phyloP scores from a whole-genome alignment of 345 rosid genomes.

The Eucalyptus polyanthemos region DNA sequence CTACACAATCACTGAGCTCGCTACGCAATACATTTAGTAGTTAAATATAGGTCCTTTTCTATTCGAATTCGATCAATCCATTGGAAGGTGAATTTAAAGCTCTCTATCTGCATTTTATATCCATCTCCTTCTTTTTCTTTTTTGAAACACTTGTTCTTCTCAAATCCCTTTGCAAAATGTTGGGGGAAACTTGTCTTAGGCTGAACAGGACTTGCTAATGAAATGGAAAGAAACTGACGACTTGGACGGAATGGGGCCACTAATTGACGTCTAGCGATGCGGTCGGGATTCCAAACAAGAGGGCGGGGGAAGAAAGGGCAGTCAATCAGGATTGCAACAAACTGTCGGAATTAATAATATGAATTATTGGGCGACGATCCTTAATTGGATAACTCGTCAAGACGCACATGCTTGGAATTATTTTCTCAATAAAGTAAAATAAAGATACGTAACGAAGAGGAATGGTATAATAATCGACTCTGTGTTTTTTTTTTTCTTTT shows the following conservation, averaged over 20 bases:
- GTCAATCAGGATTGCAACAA: background rate
- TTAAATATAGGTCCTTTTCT: background rate
- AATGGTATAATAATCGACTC: background rate
- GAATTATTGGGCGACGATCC: background rate
- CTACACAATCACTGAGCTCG: background rate
- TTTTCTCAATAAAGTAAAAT: background rate
- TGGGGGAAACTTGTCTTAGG: background rate
- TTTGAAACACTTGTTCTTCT: background rate
- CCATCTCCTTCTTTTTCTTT: background rate
- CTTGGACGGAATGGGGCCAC: background rate
- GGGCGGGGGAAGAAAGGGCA: background rate
- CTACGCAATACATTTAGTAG: background rate
- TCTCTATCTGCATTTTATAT: background rate
- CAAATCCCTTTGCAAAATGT: background rate
- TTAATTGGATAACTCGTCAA: background rate
- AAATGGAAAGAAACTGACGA: background rate
- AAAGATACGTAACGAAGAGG: background rate
- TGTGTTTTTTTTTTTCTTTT: background rate
- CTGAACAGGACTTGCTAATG: background rate
- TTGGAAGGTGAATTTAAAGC: background rate
- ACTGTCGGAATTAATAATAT: background rate
- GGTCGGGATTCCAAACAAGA: background rate
- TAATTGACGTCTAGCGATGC: background rate
- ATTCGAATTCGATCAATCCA: background rate
- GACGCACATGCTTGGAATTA: background rate